Evolutionary conservation across 2,329 filamentous ascomycete genomes (phyloP).

Genomic region (Botryotinia globosa): DNA sequence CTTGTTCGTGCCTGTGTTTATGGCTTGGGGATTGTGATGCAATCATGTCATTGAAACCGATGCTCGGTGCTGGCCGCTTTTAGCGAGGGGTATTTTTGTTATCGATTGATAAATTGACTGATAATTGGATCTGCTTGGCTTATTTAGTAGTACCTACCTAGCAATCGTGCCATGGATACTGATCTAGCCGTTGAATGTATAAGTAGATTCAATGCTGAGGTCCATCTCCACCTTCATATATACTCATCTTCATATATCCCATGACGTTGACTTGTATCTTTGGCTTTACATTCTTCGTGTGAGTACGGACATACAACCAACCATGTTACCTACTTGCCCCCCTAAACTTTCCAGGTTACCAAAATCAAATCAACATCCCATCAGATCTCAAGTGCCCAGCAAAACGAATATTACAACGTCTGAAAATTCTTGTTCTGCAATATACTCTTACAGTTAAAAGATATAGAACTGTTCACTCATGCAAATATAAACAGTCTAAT

Average conservation of each 20-base stretch:
- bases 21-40: background rate
- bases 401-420: background rate
- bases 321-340: too few species aligned
- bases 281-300: background rate
- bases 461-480: background rate
- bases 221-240: background rate
- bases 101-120: background rate
- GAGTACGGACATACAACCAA: fast-evolving
- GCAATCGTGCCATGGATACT: background rate
- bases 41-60: background rate
- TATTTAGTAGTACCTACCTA: background rate
- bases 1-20: background rate
- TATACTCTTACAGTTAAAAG: background rate
- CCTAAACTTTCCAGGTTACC: too few species aligned
- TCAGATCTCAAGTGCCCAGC: background rate
- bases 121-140: background rate
- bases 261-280: background rate
- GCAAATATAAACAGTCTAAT: slow-evolving; percentile 20
- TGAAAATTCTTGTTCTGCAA: background rate
- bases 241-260: background rate
- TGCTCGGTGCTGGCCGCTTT: slow-evolving; percentile 6
- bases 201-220: background rate
- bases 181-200: background rate
- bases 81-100: background rate
- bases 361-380: background rate